These are phyloP conservation scores for Elaeis guineensis DNA, from an alignment of 176 grass and related monocot species.

Conservation along the genomic window DNA sequence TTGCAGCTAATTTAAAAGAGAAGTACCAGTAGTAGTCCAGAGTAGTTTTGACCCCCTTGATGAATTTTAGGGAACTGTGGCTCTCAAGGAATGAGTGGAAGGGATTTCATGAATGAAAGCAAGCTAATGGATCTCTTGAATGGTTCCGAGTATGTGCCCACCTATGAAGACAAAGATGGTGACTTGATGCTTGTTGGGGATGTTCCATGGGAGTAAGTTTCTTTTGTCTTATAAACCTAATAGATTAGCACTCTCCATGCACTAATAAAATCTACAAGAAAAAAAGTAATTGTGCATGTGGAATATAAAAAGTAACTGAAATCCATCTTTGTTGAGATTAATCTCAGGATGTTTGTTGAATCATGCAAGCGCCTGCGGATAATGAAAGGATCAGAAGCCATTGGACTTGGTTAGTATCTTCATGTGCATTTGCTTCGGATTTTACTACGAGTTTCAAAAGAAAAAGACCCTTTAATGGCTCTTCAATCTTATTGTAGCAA, in stretches of 20 bases:
- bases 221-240: background rate
- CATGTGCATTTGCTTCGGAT: constrained; percentile 16
- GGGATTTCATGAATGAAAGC: constrained; percentile 35
- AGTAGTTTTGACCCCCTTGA: too few relatives aligned
- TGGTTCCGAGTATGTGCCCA: constrained; percentile 70
- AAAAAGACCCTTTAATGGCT: background rate
- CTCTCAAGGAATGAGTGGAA: constrained; percentile 11
- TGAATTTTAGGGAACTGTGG: constrained; percentile 4
- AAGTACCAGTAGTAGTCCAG: too few relatives aligned
- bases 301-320: too few relatives aligned
- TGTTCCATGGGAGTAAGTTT: constrained; percentile 89
- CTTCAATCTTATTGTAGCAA: too few relatives aligned
- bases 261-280: too few relatives aligned
- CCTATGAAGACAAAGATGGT: constrained; percentile 93
- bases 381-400: constrained; percentile 97
- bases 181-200: constrained; percentile 98
- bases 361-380: constrained; percentile 97
- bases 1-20: too few relatives aligned
- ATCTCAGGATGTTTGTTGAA: constrained; percentile 91
- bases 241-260: too few relatives aligned
- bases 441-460: background rate
- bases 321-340: background rate
- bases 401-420: constrained; percentile 74
- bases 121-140: constrained; percentile 56
- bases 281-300: too few relatives aligned